A percentile compares a stretch with the other conserved stretches of the same genome.
These are phyloP conservation scores for Dendrothele bispora DNA, from an alignment of 768 basidiomycete species.

Conservation along the genomic window DNA sequence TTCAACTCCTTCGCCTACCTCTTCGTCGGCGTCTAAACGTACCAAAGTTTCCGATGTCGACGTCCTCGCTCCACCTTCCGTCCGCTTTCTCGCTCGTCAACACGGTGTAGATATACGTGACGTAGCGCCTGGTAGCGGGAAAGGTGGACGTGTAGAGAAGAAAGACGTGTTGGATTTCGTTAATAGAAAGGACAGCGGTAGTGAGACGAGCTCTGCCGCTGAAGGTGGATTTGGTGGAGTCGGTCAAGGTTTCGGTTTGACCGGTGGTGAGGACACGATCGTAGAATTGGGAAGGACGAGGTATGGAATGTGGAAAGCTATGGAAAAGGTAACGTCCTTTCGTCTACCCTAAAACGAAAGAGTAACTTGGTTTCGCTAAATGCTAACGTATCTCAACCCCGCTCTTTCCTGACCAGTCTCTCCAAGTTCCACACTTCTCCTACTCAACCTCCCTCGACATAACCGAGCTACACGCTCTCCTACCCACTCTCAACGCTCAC, in stretches of 20 bases:
- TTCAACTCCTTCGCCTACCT: neutral
- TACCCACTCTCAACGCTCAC: constrained; percentile 64
- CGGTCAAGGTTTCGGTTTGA: constrained; percentile 11
- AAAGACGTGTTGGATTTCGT: constrained; percentile 70
- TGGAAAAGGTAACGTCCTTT: constrained; percentile 86
- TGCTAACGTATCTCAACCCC: neutral
- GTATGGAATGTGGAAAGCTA: constrained; percentile 87
- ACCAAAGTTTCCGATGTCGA: constrained; percentile 27
- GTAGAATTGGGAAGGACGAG: constrained; percentile 78
- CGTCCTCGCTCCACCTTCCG: constrained; percentile 72
- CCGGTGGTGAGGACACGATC: constrained; percentile 44
- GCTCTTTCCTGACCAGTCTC: constrained; percentile 56
- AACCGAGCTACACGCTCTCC: constrained; percentile 60
- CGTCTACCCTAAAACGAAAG: constrained; percentile 11
- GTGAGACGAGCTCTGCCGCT: too few relatives aligned
- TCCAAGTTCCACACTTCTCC: constrained; percentile 84
- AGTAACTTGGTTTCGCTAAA: neutral
- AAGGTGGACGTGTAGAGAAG: constrained; percentile 73
- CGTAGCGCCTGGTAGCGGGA: constrained; percentile 69
- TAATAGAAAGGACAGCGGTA: too few relatives aligned
- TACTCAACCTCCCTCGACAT: constrained; percentile 78
- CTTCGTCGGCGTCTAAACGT: too few relatives aligned
- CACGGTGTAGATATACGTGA: constrained; percentile 57
- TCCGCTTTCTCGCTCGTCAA: constrained; percentile 74
- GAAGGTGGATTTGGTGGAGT: constrained; percentile 11